A percentile compares a stretch with the other conserved stretches of the same genome.
phyloP scores from a whole-genome alignment of 257 asterid species.

The Pogostemon cablin region DNA sequence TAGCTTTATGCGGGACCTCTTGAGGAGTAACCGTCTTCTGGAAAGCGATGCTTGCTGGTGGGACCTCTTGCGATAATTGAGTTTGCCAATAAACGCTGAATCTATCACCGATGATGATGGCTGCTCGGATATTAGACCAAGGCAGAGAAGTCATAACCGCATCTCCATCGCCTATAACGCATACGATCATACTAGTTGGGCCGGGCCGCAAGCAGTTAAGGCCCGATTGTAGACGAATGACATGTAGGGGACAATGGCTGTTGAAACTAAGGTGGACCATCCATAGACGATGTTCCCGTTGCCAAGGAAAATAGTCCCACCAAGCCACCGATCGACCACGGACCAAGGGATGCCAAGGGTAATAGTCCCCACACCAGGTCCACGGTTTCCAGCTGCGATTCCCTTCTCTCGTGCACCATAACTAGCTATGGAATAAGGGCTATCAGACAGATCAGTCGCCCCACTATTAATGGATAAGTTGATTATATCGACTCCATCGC shows the following conservation, averaged over 20 bases:
- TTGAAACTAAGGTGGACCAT: slow-evolving; percentile 37
- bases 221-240: slow-evolving; percentile 27
- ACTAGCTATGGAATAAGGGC: slow-evolving; percentile 37
- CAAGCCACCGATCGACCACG: slow-evolving; percentile 37
- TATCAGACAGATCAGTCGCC: slow-evolving; percentile 15
- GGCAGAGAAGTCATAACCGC: slow-evolving; percentile 14
- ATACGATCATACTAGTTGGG: slow-evolving; percentile 9
- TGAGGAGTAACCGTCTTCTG: neutral
- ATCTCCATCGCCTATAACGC: slow-evolving; percentile 22
- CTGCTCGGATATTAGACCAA: slow-evolving; percentile 33
- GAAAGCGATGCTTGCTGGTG: neutral
- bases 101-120: slow-evolving; percentile 30
- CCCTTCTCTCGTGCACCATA: too few species aligned
- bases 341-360: slow-evolving; percentile 48
- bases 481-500: slow-evolving; percentile 46
- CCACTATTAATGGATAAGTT: slow-evolving; percentile 38
- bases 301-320: slow-evolving; percentile 35
- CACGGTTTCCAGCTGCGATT: slow-evolving; percentile 44
- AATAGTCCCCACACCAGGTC: slow-evolving; percentile 20
- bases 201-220: too few species aligned
- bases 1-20: neutral
- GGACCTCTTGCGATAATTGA: too few species aligned
- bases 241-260: slow-evolving; percentile 7
- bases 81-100: too few species aligned
- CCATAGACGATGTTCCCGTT: slow-evolving; percentile 34